Conservation (phyloP, 2,329 filamentous ascomycete genomes). For the Cercospora brassicicola region DNA sequence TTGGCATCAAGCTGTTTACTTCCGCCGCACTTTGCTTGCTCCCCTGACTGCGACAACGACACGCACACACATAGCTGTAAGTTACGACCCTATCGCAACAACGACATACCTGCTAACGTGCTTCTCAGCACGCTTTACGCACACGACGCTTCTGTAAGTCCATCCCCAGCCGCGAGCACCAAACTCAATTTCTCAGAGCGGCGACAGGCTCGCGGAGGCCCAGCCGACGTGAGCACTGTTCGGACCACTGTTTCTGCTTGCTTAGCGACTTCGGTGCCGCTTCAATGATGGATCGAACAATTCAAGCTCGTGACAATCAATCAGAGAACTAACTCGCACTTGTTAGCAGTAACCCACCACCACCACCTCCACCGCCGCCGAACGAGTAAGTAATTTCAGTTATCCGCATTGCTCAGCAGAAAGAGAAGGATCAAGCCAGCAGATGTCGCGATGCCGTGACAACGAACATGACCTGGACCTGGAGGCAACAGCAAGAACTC, state of each 20-base stretch:
- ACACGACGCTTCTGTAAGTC: constrained; percentile 7
- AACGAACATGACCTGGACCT: neutral
- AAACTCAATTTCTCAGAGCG: neutral
- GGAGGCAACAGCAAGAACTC: neutral
- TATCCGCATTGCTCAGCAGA: neutral
- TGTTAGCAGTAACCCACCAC: constrained; percentile 4
- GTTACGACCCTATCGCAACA: neutral
- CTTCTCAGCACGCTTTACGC: constrained; percentile 1
- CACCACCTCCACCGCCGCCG: neutral
- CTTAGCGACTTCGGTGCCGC: neutral
- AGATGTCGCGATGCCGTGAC: neutral
- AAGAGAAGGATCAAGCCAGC: constrained; percentile 12
- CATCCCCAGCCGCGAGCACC: neutral
- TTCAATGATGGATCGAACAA: neutral
- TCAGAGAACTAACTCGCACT: neutral
- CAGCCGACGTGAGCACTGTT: neutral
- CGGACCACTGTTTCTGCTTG: neutral
- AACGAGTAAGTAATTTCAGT: neutral
- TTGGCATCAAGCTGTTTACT: constrained; percentile 5
- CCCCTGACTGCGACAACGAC: constrained; percentile 7
- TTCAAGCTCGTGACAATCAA: neutral
- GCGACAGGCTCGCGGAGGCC: neutral
- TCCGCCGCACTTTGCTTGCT: neutral
- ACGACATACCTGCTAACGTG: neutral
- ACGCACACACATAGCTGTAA: neutral